A percentile compares a stretch with the other conserved stretches of the same genome.
Evolutionary conservation across 2,329 filamentous ascomycete genomes (phyloP).

Genomic region (Cordyceps cateniannulata): DNA sequence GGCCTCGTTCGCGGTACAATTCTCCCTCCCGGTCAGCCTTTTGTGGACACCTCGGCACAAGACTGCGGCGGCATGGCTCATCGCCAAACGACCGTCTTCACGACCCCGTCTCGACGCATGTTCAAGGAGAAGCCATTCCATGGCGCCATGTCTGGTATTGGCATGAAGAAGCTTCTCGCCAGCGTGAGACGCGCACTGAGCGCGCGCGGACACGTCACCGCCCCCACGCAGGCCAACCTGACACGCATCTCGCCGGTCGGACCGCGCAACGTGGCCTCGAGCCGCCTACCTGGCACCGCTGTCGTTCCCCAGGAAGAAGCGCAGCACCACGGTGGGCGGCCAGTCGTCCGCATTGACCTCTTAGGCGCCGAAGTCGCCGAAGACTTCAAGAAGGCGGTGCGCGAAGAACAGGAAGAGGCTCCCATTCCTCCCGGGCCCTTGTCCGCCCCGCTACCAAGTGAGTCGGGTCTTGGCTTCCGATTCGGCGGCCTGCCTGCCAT

Average conservation of each 20-base stretch:
- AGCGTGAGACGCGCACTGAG: constrained; percentile 79
- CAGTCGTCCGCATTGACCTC: constrained; percentile 67
- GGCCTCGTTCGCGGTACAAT: constrained; percentile 83
- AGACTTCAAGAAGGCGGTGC: constrained; percentile 70
- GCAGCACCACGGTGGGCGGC: constrained; percentile 36
- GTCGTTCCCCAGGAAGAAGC: constrained; percentile 50
- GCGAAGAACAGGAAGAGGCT: constrained; percentile 44
- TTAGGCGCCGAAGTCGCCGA: constrained; percentile 73
- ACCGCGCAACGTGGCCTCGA: constrained; percentile 47
- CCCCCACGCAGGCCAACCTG: constrained; percentile 40
- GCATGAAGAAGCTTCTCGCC: constrained; percentile 79
- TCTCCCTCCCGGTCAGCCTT: constrained; percentile 74
- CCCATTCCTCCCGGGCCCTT: constrained; percentile 18
- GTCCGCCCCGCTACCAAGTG: constrained; percentile 28
- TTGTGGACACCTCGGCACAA: constrained; percentile 60
- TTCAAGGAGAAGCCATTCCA: constrained; percentile 43
- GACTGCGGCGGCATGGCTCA: constrained; percentile 38
- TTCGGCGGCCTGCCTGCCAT: constrained; percentile 29
- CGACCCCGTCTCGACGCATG: constrained; percentile 30
- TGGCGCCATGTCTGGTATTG: constrained; percentile 60
- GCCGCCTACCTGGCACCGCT: constrained; percentile 53
- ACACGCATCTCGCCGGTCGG: constrained; percentile 43
- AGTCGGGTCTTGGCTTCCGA: constrained; percentile 34
- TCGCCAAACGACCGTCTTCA: constrained; percentile 49
- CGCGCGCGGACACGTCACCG: constrained; percentile 42